Base-by-base conservation (phyloP, 768 basidiomycete species). In the Xerocomus spinulosus region DNA sequence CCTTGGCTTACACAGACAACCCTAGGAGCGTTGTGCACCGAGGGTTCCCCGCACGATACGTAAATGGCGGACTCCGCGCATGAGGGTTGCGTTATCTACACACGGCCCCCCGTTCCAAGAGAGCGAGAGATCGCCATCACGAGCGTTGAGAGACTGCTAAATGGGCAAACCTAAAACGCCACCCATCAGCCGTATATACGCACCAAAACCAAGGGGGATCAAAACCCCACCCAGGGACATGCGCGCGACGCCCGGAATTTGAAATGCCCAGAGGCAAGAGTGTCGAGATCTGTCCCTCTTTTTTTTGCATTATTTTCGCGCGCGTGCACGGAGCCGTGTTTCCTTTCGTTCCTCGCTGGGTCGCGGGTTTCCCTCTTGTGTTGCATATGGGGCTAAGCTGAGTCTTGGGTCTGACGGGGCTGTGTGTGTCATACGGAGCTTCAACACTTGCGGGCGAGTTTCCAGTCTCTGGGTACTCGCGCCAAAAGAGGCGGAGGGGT, bases 251-350 rank as follows among this genome's bases (percentile, higher is more conserved):
- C n/a, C n/a, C n/a, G n/a, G n/a, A n/a, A n/a, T 28, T 46, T 46
- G 44, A 46, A 46, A 46, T 46, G 23, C 9, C 20, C 20, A 28
- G 34, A 46, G 7, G 36, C 36, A 35, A 35, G 36, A 38, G 44
- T 38, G 9, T 46, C 44, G 44, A 37, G 44, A 44, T 35, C 26
- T 28, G 26, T 10, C 26, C 5, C 10, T 28, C 26, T 28, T 28
- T 28, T 28, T 28, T 28, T 28, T n/a, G n/a, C n/a, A n/a, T n/a
- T n/a, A n/a, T n/a, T n/a, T n/a, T n/a, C n/a, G n/a, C n/a, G n/a
- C n/a, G n/a, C n/a, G n/a, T n/a, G n/a, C n/a, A n/a, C n/a, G n/a
- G n/a, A n/a, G n/a, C n/a, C n/a, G n/a, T n/a, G n/a, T 12, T 3
- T 10, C 18, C 35, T 21, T 37, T 37, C 37, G 21, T 14, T 38